Percentiles rank a stretch among this genome's conserved stretches.
Conservation (phyloP, 129 eudicot genomes). For the Helianthus annuus region DNA sequence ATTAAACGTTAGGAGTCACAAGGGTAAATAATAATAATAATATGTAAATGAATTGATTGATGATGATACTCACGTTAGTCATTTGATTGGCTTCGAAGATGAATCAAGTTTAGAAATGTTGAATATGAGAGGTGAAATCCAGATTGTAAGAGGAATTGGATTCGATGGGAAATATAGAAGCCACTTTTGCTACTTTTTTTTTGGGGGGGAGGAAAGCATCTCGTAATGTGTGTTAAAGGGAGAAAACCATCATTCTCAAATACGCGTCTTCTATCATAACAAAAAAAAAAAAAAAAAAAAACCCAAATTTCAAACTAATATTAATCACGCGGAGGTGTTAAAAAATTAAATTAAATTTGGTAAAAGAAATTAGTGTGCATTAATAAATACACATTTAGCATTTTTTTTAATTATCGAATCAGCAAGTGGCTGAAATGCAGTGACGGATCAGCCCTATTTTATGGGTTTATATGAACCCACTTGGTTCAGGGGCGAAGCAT, state of each 20-base stretch:
- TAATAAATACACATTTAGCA: too few relatives aligned
- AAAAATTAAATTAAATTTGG: too few relatives aligned
- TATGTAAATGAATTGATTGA: background rate
- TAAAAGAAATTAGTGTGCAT: too few relatives aligned
- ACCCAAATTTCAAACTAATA: too few relatives aligned
- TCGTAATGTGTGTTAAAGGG: conserved; percentile 21
- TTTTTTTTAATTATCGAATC: too few relatives aligned
- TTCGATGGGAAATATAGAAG: conserved; percentile 21
- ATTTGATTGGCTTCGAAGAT: conserved; percentile 17
- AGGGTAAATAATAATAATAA: background rate
- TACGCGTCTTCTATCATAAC: conserved; percentile 2
- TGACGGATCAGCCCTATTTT: too few relatives aligned
- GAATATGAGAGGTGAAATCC: conserved; percentile 7
- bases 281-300: too few relatives aligned
- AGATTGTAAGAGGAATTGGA: conserved; percentile 11
- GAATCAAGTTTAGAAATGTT: background rate
- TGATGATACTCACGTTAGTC: conserved; percentile 32
- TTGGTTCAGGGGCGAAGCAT: too few relatives aligned
- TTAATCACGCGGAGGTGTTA: too few relatives aligned
- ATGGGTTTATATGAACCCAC: too few relatives aligned
- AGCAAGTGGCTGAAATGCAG: too few relatives aligned
- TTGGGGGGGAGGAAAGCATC: conserved; percentile 29
- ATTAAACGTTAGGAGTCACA: conserved; percentile 11
- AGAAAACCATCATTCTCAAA: background rate
- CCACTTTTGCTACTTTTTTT: conserved; percentile 15